These are phyloP conservation scores for Salvia splendens DNA, from an alignment of 257 asterid species.

Conservation along the genomic window DNA sequence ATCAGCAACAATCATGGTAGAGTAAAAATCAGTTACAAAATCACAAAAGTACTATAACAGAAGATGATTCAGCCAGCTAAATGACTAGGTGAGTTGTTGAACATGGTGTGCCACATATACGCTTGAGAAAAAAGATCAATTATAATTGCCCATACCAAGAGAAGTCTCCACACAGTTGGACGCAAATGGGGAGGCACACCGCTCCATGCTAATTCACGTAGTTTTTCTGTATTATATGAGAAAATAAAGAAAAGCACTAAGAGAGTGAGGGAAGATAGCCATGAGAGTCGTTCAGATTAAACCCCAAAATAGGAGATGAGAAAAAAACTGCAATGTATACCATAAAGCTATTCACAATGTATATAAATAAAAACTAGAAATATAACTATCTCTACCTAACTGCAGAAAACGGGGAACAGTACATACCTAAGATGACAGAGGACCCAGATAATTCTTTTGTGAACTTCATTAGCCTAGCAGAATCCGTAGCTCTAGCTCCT, in stretches of 20 bases:
- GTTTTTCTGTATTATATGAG: slow-evolving; percentile 61
- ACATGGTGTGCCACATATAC: slow-evolving; percentile 94
- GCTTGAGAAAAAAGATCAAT: slow-evolving; percentile 53
- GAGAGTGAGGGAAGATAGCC: slow-evolving; percentile 21
- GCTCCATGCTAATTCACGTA: slow-evolving; percentile 97
- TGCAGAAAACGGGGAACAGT: slow-evolving; percentile 17
- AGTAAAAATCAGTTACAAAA: slow-evolving; percentile 17
- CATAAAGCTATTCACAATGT: slow-evolving; percentile 1
- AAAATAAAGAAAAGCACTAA: slow-evolving; percentile 4
- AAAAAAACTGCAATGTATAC: not conserved
- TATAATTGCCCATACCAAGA: slow-evolving; percentile 61
- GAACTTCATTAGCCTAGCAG: slow-evolving; percentile 91
- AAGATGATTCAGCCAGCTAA: slow-evolving; percentile 54
- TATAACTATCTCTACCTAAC: slow-evolving; percentile 5
- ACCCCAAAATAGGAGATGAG: slow-evolving; percentile 15
- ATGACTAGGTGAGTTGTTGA: slow-evolving; percentile 91
- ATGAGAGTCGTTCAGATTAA: slow-evolving; percentile 4
- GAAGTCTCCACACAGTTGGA: slow-evolving; percentile 94
- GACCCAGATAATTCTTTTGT: slow-evolving; percentile 78
- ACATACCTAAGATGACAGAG: slow-evolving; percentile 72
- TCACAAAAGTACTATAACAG: slow-evolving; percentile 3
- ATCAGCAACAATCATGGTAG: not conserved
- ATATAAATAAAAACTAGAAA: slow-evolving; percentile 22
- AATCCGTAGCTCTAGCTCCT: slow-evolving; percentile 95
- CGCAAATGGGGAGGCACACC: slow-evolving; percentile 93